Percentiles rank a stretch among this genome's conserved stretches.
Conservation (phyloP, 164 flowering plant species). For the Dillenia suffruticosa region DNA sequence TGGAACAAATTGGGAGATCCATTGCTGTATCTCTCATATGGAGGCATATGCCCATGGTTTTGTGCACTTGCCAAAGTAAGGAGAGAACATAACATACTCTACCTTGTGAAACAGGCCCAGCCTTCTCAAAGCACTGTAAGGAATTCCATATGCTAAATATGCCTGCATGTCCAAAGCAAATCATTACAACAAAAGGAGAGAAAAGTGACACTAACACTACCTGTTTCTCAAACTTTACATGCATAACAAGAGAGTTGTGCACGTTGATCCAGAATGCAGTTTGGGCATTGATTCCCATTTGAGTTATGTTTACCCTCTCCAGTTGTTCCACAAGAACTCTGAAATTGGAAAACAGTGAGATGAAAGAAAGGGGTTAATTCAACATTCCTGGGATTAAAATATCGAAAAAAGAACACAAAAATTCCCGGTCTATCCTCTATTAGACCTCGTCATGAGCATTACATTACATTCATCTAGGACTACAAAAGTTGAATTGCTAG, state of each 20-base stretch:
- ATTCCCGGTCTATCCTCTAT: too few relatives aligned
- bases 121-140: slow-evolving; percentile 66
- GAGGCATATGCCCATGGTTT: too few relatives aligned
- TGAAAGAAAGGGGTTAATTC: too few relatives aligned
- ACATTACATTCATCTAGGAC: too few relatives aligned
- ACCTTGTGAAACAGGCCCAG: slow-evolving; percentile 92
- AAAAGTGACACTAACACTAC: neutral
- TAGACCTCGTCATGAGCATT: too few relatives aligned
- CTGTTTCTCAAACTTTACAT: slow-evolving; percentile 39
- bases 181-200: slow-evolving; percentile 5
- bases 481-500: too few relatives aligned
- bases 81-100: slow-evolving; percentile 16
- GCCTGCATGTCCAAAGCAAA: slow-evolving; percentile 43
- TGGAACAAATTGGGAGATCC: too few relatives aligned
- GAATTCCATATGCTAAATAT: slow-evolving; percentile 79
- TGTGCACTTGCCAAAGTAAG: too few relatives aligned
- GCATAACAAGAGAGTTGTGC: slow-evolving; percentile 87
- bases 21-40: too few relatives aligned
- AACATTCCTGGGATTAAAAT: too few relatives aligned
- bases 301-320: slow-evolving; percentile 56
- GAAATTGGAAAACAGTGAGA: slow-evolving; percentile 21
- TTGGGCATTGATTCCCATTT: slow-evolving; percentile 66
- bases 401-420: too few relatives aligned
- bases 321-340: slow-evolving; percentile 78
- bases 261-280: slow-evolving; percentile 91